phyloP scores from a whole-genome alignment of 441 rosid genomes.

The Aquilaria agallochum region DNA sequence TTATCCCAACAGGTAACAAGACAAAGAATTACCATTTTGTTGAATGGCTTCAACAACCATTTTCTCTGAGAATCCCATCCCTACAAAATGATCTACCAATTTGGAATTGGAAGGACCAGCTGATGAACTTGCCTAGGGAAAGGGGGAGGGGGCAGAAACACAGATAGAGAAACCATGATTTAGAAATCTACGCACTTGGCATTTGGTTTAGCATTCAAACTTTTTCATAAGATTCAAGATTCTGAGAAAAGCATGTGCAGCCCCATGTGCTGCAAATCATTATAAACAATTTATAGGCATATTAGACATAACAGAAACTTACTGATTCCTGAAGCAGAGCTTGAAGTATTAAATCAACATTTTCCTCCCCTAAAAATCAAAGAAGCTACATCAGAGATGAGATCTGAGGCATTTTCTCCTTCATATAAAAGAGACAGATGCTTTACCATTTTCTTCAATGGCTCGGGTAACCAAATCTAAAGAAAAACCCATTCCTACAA shows the following conservation, averaged over 20 bases:
- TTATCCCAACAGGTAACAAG: conserved; percentile 4
- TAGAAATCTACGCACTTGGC: conserved; percentile 5
- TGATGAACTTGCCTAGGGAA: conserved; percentile 37
- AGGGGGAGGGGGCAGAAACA: background rate
- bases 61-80: conserved; percentile 68
- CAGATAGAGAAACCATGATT: conserved; percentile 8
- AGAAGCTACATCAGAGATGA: conserved; percentile 15
- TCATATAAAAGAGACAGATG: conserved; percentile 8
- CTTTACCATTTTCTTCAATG: conserved; percentile 62
- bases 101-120: conserved; percentile 67
- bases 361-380: conserved; percentile 54
- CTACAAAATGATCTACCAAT: conserved; percentile 55
- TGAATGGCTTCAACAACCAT: conserved; percentile 54
- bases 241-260: background rate
- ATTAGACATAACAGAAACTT: conserved; percentile 9
- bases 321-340: conserved; percentile 52
- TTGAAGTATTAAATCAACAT: conserved; percentile 56
- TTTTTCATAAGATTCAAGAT: background rate
- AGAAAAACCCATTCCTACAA: conserved; percentile 67
- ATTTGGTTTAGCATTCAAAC: background rate
- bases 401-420: conserved; percentile 8
- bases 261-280: background rate
- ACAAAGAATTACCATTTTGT: conserved; percentile 51
- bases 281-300: conserved; percentile 1
- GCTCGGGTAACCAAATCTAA: conserved; percentile 53